Evolutionary conservation across 768 basidiomycete species (phyloP), one percentile per base, ranked within the genome.

Genomic region (Pisolithus sp.): DNA sequence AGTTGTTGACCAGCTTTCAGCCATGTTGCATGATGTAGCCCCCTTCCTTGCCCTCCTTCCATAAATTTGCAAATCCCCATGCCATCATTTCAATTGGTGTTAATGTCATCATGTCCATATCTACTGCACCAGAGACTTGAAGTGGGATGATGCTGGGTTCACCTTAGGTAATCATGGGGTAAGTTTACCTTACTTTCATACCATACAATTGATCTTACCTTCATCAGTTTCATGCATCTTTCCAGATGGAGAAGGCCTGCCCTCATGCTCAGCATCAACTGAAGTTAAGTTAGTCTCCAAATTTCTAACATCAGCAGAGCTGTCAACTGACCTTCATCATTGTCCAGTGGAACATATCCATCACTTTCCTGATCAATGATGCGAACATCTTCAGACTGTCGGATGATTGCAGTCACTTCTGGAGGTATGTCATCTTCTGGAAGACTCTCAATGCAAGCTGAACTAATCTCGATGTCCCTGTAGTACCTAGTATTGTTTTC

Each of bases 331-430:
- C 28, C 18, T 17, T 20, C 17, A 10, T 20, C 31, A 13, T 45
- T 26, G 0, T 48, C 53, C 21, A 54, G 59, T 2, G 51, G 1
- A 62, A 47, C 2, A 50, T 54, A 1, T 40, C 24, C 54, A 71
- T 71, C 40, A 64, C 59, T 0, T 65, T 15, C 40, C 36, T n/a
- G 51, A 48, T 40, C 2, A 74, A 46, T 73, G 71, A 77, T 0
- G 76, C 5, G 1, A 77, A 50, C 15, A 73, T 60, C 52, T 76
- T 74, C 0, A 71, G 49, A 55, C 75, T 65, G 56, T 0, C 58
- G 53, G 0, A 68, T 53, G 0, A 55, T 50, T 1, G 26, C 49
- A 1, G 54, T 12, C 4, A 73, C 54, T 38, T 68, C 68, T 0
- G 53, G 31, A 1, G 73, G 74, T 0, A 74, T 57, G n/a, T 65